These are phyloP conservation scores for Trypanosomatidae sp. DNA, from an alignment of 208 protist species.

Conservation along the genomic window DNA sequence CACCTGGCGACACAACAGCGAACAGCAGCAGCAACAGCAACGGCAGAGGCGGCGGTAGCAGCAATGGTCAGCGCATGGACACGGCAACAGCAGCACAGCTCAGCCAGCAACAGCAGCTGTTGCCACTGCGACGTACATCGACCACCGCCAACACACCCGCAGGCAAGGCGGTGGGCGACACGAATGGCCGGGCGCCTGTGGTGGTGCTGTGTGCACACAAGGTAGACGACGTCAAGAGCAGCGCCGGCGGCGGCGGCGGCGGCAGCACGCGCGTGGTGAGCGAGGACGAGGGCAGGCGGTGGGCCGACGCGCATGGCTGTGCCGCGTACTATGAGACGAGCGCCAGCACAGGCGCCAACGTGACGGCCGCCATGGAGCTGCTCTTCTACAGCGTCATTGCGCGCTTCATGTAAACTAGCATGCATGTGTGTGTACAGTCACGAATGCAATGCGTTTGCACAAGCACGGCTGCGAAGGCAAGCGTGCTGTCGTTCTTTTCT, in stretches of 20 bases:
- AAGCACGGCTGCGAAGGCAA: not conserved
- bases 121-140: not conserved
- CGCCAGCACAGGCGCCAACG: conserved; percentile 31
- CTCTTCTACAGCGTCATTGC: conserved; percentile 44
- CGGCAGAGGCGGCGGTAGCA: too few relatives aligned
- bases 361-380: conserved; percentile 38
- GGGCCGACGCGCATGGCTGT: conserved; percentile 38
- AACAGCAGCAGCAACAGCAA: not conserved
- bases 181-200: conserved; percentile 10
- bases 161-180: conserved; percentile 21
- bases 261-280: conserved; percentile 23
- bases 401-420: conserved; percentile 26
- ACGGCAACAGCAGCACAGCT: too few relatives aligned
- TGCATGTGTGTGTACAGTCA: not conserved
- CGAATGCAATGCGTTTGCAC: not conserved
- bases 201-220: conserved; percentile 62
- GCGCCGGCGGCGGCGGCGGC: conserved; percentile 1
- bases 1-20: not conserved
- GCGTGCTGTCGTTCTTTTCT: not conserved
- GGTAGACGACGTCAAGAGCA: conserved; percentile 18
- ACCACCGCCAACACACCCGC: conserved; percentile 25
- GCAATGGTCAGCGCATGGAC: too few relatives aligned
- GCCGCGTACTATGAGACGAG: conserved; percentile 66
- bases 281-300: conserved; percentile 31
- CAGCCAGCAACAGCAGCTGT: not conserved